These are phyloP conservation scores for Phylloboletellus chloephorus DNA, from an alignment of 1,284 basidiomycete species.

Conservation along the genomic window DNA sequence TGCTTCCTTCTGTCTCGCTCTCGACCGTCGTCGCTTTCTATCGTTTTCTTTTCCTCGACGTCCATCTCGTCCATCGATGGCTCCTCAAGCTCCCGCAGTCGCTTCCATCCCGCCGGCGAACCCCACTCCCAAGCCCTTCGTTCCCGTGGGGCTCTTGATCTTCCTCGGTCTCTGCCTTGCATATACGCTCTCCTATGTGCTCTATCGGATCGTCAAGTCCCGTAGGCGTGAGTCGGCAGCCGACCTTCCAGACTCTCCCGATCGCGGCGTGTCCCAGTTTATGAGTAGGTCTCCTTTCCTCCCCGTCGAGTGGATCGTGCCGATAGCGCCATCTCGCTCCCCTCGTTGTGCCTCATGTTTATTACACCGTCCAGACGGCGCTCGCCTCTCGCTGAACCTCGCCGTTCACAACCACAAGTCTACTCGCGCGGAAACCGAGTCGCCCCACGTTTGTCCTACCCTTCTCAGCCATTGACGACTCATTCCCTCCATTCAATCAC, in stretches of 20 bases:
- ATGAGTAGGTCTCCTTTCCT: slow-evolving; percentile 23
- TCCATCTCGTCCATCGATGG: slow-evolving; percentile 18
- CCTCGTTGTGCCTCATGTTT: neutral
- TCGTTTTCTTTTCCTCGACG: slow-evolving; percentile 3
- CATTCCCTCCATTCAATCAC: neutral
- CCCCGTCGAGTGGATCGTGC: neutral
- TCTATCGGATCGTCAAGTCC: slow-evolving; percentile 26
- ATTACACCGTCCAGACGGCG: slow-evolving; percentile 17
- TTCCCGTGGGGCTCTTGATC: slow-evolving; percentile 20
- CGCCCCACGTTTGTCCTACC: slow-evolving; percentile 14
- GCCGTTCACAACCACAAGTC: slow-evolving; percentile 8
- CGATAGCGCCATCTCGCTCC: neutral
- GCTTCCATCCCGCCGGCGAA: neutral
- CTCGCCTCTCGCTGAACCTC: slow-evolving; percentile 25
- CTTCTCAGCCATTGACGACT: neutral
- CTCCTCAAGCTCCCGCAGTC: slow-evolving; percentile 19
- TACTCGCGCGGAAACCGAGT: neutral
- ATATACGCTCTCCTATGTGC: slow-evolving; percentile 25
- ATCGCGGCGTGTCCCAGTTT: slow-evolving; percentile 25
- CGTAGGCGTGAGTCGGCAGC: slow-evolving; percentile 12
- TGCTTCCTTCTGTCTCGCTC: slow-evolving; percentile 15
- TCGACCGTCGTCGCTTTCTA: slow-evolving; percentile 9
- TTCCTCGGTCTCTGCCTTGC: slow-evolving; percentile 25
- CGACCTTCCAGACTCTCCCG: slow-evolving; percentile 17
- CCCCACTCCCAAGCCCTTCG: slow-evolving; percentile 4